A percentile compares a stretch with the other conserved stretches of the same genome.
These are phyloP conservation scores for Aegilops longissima DNA, from an alignment of 176 grass and related monocot species.

Conservation along the genomic window DNA sequence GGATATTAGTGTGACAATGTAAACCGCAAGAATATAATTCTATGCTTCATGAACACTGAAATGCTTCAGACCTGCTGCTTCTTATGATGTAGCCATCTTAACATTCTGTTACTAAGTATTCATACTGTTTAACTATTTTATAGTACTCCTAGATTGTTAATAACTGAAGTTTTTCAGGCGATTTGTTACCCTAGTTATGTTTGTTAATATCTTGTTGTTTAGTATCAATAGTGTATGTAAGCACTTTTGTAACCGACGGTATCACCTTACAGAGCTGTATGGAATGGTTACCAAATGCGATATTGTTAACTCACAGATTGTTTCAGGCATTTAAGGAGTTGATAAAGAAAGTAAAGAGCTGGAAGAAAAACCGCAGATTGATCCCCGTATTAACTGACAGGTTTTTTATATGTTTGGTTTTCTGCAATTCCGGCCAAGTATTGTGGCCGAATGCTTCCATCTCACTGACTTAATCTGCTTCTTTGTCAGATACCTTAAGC, in stretches of 20 bases:
- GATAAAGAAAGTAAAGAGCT: slow-evolving; percentile 28
- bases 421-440: background rate
- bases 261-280: background rate
- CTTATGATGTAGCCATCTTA: background rate
- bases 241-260: background rate
- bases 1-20: background rate
- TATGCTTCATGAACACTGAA: background rate
- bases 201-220: background rate
- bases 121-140: background rate
- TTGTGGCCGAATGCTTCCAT: background rate
- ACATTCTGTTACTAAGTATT: background rate
- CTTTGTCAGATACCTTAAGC: slow-evolving; percentile 19
- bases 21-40: background rate
- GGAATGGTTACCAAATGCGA: background rate
- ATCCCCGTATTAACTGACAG: background rate
- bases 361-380: slow-evolving; percentile 5
- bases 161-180: background rate
- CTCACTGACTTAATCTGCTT: background rate
- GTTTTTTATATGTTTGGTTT: slow-evolving; percentile 10
- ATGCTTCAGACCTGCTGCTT: background rate
- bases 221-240: background rate
- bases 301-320: background rate
- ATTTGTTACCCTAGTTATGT: background rate
- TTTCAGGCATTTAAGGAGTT: slow-evolving; percentile 40
- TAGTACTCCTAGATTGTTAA: background rate